Percentiles rank a stretch among this genome's conserved stretches.
These are phyloP conservation scores for Catharanthus roseus DNA, from an alignment of 257 asterid species.

Conservation along the genomic window DNA sequence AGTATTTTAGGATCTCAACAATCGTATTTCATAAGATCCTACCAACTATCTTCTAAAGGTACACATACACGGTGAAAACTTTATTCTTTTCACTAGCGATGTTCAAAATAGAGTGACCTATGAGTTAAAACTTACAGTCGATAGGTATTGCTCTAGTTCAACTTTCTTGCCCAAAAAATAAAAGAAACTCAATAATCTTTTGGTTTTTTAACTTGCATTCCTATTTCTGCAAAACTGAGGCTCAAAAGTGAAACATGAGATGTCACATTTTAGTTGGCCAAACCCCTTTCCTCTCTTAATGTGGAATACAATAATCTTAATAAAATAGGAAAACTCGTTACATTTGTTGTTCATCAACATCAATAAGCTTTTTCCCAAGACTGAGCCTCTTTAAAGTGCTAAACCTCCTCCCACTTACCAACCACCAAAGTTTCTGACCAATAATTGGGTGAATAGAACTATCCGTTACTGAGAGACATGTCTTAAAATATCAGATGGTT, in stretches of 20 bases:
- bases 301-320: not conserved
- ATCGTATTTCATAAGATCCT: not conserved
- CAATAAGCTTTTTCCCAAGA: not conserved
- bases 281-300: not conserved
- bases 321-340: not conserved
- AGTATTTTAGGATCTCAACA: not conserved
- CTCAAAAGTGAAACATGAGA: not conserved
- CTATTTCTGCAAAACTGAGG: not conserved
- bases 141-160: not conserved
- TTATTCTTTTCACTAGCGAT: not conserved
- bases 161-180: not conserved
- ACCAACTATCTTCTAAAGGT: not conserved
- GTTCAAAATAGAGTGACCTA: not conserved
- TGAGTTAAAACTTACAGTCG: not conserved
- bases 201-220: not conserved
- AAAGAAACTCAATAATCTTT: not conserved
- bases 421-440: not conserved
- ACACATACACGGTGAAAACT: not conserved
- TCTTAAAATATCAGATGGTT: not conserved
- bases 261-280: not conserved
- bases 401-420: not conserved
- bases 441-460: not conserved
- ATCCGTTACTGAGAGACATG: not conserved
- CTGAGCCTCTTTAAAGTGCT: not conserved
- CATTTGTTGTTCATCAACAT: not conserved